Evolutionary conservation across 176 grass and related monocot species (phyloP).

Genomic region (Lolium multiflorum): DNA sequence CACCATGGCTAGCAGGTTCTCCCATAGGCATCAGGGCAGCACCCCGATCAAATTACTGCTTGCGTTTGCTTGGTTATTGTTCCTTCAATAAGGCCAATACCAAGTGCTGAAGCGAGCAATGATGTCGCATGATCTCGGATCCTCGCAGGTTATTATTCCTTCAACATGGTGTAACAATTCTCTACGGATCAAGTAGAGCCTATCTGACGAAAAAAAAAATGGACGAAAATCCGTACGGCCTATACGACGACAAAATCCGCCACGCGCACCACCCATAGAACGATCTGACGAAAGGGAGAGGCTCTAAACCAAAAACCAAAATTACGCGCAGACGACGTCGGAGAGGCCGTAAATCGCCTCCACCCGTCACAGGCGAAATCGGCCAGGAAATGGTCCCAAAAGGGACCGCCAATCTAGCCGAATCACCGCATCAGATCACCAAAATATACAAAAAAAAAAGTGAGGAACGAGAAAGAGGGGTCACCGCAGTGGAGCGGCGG

Average conservation of each 20-base stretch:
- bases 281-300: neutral
- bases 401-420: neutral
- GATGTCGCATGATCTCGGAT: neutral
- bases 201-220: neutral
- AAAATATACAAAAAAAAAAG: neutral
- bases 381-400: neutral
- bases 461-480: neutral
- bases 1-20: neutral
- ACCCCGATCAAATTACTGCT: too few species aligned
- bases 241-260: neutral
- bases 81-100: slow-evolving; percentile 12
- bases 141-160: slow-evolving; percentile 15
- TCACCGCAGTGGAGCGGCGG: slow-evolving; percentile 56
- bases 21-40: neutral
- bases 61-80: too few species aligned
- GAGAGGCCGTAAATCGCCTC: neutral
- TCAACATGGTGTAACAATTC: neutral
- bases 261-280: slow-evolving; percentile 2
- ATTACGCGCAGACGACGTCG: neutral
- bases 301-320: neutral
- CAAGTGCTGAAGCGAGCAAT: neutral
- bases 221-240: neutral
- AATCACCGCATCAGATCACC: slow-evolving; percentile 26
- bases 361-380: neutral
- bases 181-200: neutral